Conservation (phyloP, 225 moss, liverwort and hornwort species). For the Marchantia polymorpha region DNA sequence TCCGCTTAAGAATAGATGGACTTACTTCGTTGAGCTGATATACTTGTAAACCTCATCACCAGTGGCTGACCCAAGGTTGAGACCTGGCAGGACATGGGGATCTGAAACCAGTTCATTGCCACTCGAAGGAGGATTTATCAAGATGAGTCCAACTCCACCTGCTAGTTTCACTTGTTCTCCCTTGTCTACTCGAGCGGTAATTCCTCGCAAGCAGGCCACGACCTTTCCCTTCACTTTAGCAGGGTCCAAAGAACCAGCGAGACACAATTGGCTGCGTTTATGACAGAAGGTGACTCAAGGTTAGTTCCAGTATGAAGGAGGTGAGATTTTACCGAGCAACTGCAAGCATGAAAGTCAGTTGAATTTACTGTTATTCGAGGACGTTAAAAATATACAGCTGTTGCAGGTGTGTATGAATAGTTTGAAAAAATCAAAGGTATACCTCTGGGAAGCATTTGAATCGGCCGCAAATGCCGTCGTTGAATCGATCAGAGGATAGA, state of each 20-base stretch:
- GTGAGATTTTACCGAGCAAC: no score
- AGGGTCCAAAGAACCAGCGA: conserved; percentile 53
- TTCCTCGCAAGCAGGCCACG: conserved; percentile 59
- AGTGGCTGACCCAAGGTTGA: conserved; percentile 36
- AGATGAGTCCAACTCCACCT: conserved; percentile 63
- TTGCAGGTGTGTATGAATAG: not conserved
- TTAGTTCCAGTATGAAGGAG: not conserved
- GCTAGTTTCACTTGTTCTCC: conserved; percentile 54
- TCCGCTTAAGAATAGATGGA: not conserved
- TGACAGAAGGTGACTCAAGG: not conserved
- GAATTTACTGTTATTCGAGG: no score
- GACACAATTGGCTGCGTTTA: conserved; percentile 52
- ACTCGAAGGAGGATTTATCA: conserved; percentile 53
- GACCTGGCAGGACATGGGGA: conserved; percentile 73
- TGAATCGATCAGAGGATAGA: conserved; percentile 54
- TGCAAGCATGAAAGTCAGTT: no score
- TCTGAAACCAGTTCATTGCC: conserved; percentile 61
- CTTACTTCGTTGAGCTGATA: conserved; percentile 51
- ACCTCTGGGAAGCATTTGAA: conserved; percentile 39
- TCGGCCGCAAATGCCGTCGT: conserved; percentile 27
- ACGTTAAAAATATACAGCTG: no score
- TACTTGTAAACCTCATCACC: conserved; percentile 44
- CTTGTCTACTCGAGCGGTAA: conserved; percentile 66
- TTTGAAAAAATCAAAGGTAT: not conserved
- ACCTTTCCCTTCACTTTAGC: conserved; percentile 67